Evolutionary conservation across 2,329 filamentous ascomycete genomes (phyloP).

Genomic region (Immersiporthe knoxdaviesiana): DNA sequence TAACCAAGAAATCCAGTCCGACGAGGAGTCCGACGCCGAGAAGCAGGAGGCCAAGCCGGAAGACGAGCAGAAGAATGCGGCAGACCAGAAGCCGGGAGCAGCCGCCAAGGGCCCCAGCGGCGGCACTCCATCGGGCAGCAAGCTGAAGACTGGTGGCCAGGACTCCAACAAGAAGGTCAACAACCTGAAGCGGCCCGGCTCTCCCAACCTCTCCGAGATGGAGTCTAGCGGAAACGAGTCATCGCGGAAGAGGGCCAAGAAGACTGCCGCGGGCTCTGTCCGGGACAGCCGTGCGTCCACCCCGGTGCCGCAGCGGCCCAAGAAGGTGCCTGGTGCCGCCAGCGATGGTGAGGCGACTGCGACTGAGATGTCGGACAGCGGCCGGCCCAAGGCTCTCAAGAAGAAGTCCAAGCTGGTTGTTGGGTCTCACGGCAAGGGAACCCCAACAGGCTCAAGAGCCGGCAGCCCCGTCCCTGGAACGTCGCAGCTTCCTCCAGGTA

Average conservation of each 20-base stretch:
- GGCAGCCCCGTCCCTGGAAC: conserved; percentile 57
- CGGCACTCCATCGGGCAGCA: conserved; percentile 49
- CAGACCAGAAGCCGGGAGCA: conserved; percentile 49
- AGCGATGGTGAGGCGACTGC: conserved; percentile 76
- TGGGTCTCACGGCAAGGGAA: conserved; percentile 49
- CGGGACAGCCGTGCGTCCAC: conserved; percentile 59
- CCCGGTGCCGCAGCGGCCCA: conserved; percentile 53
- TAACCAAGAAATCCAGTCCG: conserved; percentile 46
- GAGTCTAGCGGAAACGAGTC: conserved; percentile 94
- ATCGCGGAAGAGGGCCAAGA: conserved; percentile 75
- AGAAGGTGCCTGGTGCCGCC: conserved; percentile 59
- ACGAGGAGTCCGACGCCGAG: conserved; percentile 55
- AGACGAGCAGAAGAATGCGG: conserved; percentile 53
- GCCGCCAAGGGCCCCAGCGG: conserved; percentile 69
- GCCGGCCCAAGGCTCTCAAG: conserved; percentile 58
- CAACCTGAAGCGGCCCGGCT: conserved; percentile 80
- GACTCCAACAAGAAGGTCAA: conserved; percentile 61
- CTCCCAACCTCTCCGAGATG: conserved; percentile 71
- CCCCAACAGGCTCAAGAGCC: conserved; percentile 63
- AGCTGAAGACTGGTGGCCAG: conserved; percentile 49
- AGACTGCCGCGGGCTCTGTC: conserved; percentile 54
- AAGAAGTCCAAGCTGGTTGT: conserved; percentile 48
- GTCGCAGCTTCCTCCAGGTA: conserved; percentile 40
- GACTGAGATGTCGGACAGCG: conserved; percentile 67
- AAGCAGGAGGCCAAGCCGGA: conserved; percentile 59